Base-by-base conservation (phyloP, 2,329 filamentous ascomycete genomes). In the Davidsoniella neocaledoniae region DNA sequence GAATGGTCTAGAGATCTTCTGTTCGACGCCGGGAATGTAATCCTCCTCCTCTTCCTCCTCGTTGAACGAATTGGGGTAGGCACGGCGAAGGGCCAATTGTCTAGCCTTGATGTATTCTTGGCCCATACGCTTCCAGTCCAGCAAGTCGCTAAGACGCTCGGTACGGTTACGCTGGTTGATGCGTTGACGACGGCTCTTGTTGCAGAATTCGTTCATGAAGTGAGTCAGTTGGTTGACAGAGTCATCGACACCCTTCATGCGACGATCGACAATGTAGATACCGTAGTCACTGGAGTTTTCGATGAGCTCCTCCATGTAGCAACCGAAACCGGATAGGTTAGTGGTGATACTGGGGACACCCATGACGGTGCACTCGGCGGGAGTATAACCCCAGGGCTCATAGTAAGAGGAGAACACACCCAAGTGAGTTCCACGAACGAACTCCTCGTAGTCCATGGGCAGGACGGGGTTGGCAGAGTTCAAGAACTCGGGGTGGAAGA, bases 41-140 rank as follows among this genome's bases (percentile, higher is more conserved):
- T 91, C 84, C 55, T 84, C 85, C 26, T 33, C 26, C 59, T 87
- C 86, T 53, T 86, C 82, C 49, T 86, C 83, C 10, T 88, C 83
- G 49, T 79, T 76, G 63, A 94, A 98, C 2, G 86, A 90, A 48
- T 74, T 73, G 46, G 91, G 90, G 65, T 96, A 98, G 17, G 91
- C 91, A 65, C 91, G 77, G 59, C 91, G 76, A 55, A 98, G 71
- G 21, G 91, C 91, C 60, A 98, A 68, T 65, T 96, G 91, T 45
- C 91, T 79, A 33, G 91, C 91, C 72, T 96, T 98, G 68, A 95
- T 86, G 62, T 98, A 98, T 67, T 98, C 91, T 81, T 96, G 82
- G 19, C 91, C 91, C 91, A 98, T 98, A 46, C 91, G 77, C 75
- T 96, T 96, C 91, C 91, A 98, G 68, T 98, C 91, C 39, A 98